Percentiles rank a stretch among this genome's conserved stretches.
These are phyloP conservation scores for Dendrostoma leiphaemia DNA, from an alignment of 2,329 filamentous ascomycete species.

Conservation along the genomic window DNA sequence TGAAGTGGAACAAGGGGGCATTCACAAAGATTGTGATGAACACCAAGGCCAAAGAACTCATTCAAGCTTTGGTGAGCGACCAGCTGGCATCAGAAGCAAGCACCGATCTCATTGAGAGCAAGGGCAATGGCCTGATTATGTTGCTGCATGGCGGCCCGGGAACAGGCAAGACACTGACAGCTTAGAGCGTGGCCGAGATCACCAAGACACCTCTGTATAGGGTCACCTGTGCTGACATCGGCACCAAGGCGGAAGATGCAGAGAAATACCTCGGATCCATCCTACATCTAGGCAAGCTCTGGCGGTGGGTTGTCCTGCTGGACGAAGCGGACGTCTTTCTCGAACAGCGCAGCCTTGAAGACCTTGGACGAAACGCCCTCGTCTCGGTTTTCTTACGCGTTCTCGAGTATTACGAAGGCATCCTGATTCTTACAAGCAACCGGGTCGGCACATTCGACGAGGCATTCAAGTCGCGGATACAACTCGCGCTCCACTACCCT, in stretches of 20 bases:
- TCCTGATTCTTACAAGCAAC: slow-evolving; percentile 32
- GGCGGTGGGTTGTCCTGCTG: slow-evolving; percentile 31
- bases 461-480: slow-evolving; percentile 31
- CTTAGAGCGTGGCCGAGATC: slow-evolving; percentile 34
- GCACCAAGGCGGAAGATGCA: slow-evolving; percentile 27
- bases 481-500: slow-evolving; percentile 28
- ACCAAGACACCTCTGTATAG: slow-evolving; percentile 33
- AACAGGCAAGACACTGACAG: slow-evolving; percentile 36
- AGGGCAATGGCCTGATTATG: slow-evolving; percentile 34
- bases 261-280: slow-evolving; percentile 32
- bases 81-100: slow-evolving; percentile 22
- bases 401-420: slow-evolving; percentile 29
- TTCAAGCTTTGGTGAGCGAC: slow-evolving; percentile 27
- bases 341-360: slow-evolving; percentile 24
- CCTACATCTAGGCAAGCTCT: slow-evolving; percentile 29
- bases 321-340: slow-evolving; percentile 37
- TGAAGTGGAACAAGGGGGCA: slow-evolving; percentile 22
- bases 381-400: slow-evolving; percentile 32
- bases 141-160: slow-evolving; percentile 34
- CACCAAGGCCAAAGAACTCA: slow-evolving; percentile 25
- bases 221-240: slow-evolving; percentile 36
- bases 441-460: slow-evolving; percentile 31
- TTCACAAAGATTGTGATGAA: slow-evolving; percentile 23
- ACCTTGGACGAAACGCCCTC: slow-evolving; percentile 30
- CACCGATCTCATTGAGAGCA: slow-evolving; percentile 33